Evolutionary conservation across 2,329 filamentous ascomycete species (phyloP), one percentile per base, ranked within the genome.

Genomic region (Pseudodiploospora longispora): DNA sequence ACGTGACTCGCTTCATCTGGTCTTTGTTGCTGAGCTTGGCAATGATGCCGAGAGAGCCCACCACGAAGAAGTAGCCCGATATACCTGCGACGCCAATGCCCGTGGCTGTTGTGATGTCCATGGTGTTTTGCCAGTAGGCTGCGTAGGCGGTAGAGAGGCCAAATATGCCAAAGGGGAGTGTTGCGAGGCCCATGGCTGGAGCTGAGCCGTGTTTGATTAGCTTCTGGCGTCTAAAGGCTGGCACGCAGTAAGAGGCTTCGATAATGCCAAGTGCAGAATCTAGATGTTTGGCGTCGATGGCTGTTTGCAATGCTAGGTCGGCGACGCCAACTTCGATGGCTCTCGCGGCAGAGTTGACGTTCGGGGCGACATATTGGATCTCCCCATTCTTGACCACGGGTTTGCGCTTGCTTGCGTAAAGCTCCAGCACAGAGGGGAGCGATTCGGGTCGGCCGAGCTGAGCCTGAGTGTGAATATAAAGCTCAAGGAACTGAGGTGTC

Each of bases 1-100:
- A 98, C 2, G 87, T 90, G 5, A 97, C 88, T 19, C 93, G 80
- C 57, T 85, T 83, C 87, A 96, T 95, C 65, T 97, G 89, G 62
- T 97, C 90, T 64, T 96, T 96, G 48, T 83, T 75, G 31, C 91
- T 96, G 28, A 87, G 82, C 47, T 94, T 71, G 6, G 91, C 88
- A 33, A 97, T 80, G 36, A 93, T 68, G 3, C 91, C 93, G 42
- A 97, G 78, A 7, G 83, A 87, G 4, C 80, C 82, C 4, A 89
- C 89, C 50, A 88, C 87, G 19, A 80, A 76, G 36, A 94, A 74
- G 62, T 97, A 98, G 6, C 88, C 85, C 49, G 91, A 68, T 40
- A 93, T 85, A 9, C 87, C 90, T 0, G 78, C 78, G 59, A 95
- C 88, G 4, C 85, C 83, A 48, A 94, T 79, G 8, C 78, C 78